phyloP scores from a whole-genome alignment of 805 yeast genomes.

The Candida hispaniensis region DNA sequence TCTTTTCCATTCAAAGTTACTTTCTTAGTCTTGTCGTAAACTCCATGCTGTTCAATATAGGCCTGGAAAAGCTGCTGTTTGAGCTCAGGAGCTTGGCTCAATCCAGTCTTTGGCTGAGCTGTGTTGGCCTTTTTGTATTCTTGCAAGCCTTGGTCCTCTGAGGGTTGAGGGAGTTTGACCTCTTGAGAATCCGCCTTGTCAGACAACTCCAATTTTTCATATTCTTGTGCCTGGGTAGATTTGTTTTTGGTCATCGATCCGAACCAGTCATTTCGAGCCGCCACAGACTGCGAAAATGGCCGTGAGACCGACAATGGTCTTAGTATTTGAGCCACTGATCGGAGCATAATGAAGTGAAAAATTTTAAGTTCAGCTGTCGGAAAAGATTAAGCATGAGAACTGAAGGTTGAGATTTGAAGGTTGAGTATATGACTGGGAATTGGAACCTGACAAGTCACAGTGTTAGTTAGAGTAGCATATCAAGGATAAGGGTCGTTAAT shows the following conservation, averaged over 20 bases:
- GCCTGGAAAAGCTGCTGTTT: slow-evolving; percentile 12
- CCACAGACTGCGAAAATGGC: slow-evolving; percentile 1
- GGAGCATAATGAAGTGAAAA: slow-evolving; percentile 1
- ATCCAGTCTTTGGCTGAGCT: slow-evolving; percentile 1
- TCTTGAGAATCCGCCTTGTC: slow-evolving; percentile 1
- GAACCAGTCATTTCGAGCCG: slow-evolving; percentile 9
- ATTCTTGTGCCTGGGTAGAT: slow-evolving; percentile 2
- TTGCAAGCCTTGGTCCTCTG: slow-evolving; percentile 5
- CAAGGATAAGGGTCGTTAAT: too few species aligned
- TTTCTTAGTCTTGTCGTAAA: slow-evolving; percentile 52
- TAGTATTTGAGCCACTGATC: slow-evolving; percentile 1
- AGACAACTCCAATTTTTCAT: neutral
- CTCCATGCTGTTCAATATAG: slow-evolving; percentile 29
- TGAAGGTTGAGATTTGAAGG: slow-evolving; percentile 1
- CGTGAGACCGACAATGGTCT: neutral
- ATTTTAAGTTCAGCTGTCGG: neutral
- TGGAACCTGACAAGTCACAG: too few species aligned
- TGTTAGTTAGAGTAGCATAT: too few species aligned
- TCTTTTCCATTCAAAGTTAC: slow-evolving; percentile 37
- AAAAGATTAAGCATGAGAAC: neutral
- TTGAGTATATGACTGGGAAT: too few species aligned
- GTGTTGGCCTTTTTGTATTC: slow-evolving; percentile 2
- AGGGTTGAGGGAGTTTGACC: slow-evolving; percentile 2
- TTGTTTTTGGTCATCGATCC: slow-evolving; percentile 13
- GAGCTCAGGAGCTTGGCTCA: slow-evolving; percentile 3